Evolutionary conservation across 192 early-diverging fungal species (phyloP).

Genomic region (Backusella luteola): DNA sequence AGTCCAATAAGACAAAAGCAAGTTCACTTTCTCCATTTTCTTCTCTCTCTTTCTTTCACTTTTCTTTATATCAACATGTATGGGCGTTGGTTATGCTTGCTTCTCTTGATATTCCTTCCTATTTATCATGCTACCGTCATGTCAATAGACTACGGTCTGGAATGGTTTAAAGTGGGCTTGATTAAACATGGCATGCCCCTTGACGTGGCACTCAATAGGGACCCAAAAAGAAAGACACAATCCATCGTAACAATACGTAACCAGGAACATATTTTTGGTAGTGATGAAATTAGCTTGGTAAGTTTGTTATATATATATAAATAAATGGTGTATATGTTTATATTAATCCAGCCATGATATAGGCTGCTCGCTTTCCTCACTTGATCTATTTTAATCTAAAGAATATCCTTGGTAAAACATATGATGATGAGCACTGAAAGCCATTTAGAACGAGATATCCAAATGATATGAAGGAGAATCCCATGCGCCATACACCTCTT

Average conservation of each 20-base stretch:
- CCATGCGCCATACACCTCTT: conserved; percentile 60
- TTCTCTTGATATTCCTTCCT: background rate
- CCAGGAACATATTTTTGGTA: conserved; percentile 82
- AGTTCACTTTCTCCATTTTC: background rate
- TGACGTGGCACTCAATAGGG: conserved; percentile 96
- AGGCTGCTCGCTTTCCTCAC: conserved; percentile 82
- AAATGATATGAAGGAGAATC: conserved; percentile 76
- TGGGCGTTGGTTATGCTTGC: background rate
- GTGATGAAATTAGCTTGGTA: conserved; percentile 80
- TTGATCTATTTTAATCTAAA: conserved; percentile 85
- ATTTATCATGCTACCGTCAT: conserved; percentile 69
- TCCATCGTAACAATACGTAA: conserved; percentile 82
- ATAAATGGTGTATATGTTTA: background rate
- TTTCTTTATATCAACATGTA: background rate
- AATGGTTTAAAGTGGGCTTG: conserved; percentile 96
- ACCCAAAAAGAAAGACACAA: conserved; percentile 93
- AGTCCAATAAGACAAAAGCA: background rate
- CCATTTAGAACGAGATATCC: conserved; percentile 76
- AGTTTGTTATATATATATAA: background rate
- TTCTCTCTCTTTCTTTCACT: background rate
- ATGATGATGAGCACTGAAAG: conserved; percentile 63
- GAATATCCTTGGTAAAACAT: conserved; percentile 76
- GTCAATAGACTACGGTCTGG: conserved; percentile 94
- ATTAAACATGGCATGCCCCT: conserved; percentile 87
- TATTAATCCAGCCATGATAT: background rate